Conservation (phyloP, 768 basidiomycete species). For the Collybia mongolica region DNA sequence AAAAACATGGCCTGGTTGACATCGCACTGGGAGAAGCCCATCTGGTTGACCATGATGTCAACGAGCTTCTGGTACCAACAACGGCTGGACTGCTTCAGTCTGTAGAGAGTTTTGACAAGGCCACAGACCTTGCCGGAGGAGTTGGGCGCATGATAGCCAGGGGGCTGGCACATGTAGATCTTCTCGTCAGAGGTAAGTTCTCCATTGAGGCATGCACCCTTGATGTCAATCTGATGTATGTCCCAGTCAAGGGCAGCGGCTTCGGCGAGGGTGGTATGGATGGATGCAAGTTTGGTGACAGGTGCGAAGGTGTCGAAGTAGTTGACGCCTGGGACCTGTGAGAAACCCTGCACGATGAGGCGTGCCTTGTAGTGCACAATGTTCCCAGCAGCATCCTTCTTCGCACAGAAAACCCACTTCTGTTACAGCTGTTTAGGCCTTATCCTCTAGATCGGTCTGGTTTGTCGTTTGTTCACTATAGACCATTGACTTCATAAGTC, state of each 20-base stretch:
- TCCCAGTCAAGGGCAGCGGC: conserved; percentile 22
- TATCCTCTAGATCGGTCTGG: too few species aligned
- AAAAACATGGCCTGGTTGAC: too few species aligned
- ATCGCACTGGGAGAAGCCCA: too few species aligned
- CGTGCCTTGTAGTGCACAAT: conserved; percentile 23
- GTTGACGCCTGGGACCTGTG: conserved; percentile 14
- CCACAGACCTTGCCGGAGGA: conserved; percentile 13
- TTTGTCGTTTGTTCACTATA: too few species aligned
- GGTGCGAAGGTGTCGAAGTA: conserved; percentile 15
- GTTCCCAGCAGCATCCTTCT: conserved; percentile 34
- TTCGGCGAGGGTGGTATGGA: background rate
- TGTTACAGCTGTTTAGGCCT: too few species aligned
- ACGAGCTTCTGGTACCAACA: too few species aligned
- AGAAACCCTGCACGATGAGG: conserved; percentile 11
- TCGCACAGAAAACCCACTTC: conserved; percentile 33
- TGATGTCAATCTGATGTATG: conserved; percentile 34
- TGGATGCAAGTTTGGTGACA: conserved; percentile 5
- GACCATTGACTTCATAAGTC: too few species aligned
- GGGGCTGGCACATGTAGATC: conserved; percentile 44
- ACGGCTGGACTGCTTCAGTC: too few species aligned
- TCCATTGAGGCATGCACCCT: conserved; percentile 32
- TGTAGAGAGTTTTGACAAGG: conserved; percentile 18
- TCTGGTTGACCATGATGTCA: too few species aligned
- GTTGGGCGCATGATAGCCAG: conserved; percentile 18
- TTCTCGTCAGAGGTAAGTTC: conserved; percentile 24